Evolutionary conservation across 2,329 filamentous ascomycete genomes (phyloP), one percentile per base, ranked within the genome.

Genomic region (Apiospora saccharicola): DNA sequence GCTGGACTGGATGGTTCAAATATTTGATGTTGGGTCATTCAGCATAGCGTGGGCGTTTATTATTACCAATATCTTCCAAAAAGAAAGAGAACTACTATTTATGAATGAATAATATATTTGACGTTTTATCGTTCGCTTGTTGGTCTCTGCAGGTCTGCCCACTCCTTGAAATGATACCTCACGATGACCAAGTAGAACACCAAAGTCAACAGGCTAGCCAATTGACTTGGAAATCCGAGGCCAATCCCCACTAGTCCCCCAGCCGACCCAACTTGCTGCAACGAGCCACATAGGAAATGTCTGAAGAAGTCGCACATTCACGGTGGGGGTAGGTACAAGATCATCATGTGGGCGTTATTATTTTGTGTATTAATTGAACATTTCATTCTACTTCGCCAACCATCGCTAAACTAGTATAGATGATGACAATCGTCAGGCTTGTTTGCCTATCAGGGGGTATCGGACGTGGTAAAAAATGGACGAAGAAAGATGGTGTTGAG

Each of bases 11-110:
- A 64, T 64, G 57, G 57, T 64, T 64, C 57, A 37, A 37, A 30
- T 30, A 30, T 30, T 41, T 41, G 8, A 8, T 10, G 10, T 10
- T 8, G 57, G 57, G 57, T 64, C 57, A 64, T 64, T 64, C 57
- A 64, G 57, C 57, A 64, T 64, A 64, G 57, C 57, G 57, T 64
- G 57, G 57, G 57, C 57, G 57, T 61, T 64, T 53, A 26, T n/a
- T 51, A 22, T 53, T 49, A 49, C 46, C 8, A 41, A 10, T n/a
- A 47, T 49, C 43, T 49, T 49, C 46, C 22, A n/a, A 64, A 37
- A 61, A 10, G 10, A 64, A 37, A 61, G 37, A 41, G 37, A 41
- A 41, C 37, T 41, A 41, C 34, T 64, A 64, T 49, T 49, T 49
- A 41, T 10, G 19, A 49, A 41, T 10, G 57, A 64, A 41, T 64